Evolutionary conservation across 2,329 filamentous ascomycete genomes (phyloP).

Genomic region (Periconia macrospinosa): DNA sequence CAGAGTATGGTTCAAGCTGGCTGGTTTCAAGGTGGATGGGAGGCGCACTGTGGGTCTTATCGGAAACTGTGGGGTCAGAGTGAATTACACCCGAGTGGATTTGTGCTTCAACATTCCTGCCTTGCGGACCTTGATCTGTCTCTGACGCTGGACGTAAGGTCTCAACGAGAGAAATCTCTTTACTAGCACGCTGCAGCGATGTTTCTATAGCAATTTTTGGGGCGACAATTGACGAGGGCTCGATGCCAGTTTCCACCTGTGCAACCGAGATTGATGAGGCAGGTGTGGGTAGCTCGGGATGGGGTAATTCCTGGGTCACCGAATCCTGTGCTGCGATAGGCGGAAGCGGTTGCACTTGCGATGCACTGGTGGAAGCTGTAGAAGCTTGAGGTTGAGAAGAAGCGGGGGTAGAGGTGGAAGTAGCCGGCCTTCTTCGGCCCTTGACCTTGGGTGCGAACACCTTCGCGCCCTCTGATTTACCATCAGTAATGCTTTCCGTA

Average conservation of each 20-base stretch:
- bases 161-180: too few species aligned
- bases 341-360: conserved; percentile 9
- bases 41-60: neutral
- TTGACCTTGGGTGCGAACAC: conserved; percentile 50
- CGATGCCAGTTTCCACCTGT: too few species aligned
- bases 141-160: too few species aligned
- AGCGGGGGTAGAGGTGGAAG: conserved; percentile 16
- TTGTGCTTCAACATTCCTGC: neutral
- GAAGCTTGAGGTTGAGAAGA: neutral
- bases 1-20: neutral
- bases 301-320: neutral
- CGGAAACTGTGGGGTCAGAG: neutral
- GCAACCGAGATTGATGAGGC: neutral
- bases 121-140: too few species aligned
- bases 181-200: too few species aligned
- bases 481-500: conserved; percentile 9
- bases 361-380: conserved; percentile 4
- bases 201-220: neutral
- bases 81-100: neutral
- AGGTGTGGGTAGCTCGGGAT: neutral
- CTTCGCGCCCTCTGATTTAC: conserved; percentile 44
- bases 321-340: conserved; percentile 27
- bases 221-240: neutral
- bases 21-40: neutral
- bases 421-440: conserved; percentile 45